A percentile compares a stretch with the other conserved stretches of the same genome.
Evolutionary conservation across 257 asterid species (phyloP).

Genomic region (Lithospermum erythrorhizon): DNA sequence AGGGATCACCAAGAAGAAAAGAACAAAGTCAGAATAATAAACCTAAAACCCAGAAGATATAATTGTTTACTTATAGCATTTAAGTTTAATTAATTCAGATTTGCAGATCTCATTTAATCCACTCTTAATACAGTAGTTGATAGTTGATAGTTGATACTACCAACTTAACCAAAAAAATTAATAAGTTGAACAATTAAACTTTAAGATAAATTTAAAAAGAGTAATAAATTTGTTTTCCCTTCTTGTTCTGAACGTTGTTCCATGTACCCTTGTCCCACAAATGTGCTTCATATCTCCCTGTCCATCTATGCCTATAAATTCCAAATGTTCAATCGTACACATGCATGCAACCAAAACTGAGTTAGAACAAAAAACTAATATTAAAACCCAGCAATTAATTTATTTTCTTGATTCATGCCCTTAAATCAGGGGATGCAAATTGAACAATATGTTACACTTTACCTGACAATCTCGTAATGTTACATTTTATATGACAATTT

Average conservation of each 20-base stretch:
- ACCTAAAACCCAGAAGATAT: constrained; percentile 4
- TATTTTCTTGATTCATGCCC: too few relatives aligned
- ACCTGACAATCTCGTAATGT: too few relatives aligned
- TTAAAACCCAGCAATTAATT: too few relatives aligned
- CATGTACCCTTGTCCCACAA: constrained; percentile 83
- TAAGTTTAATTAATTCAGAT: constrained; percentile 18
- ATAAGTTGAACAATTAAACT: background rate
- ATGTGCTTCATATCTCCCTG: constrained; percentile 85
- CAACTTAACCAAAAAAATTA: background rate
- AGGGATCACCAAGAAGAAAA: constrained; percentile 33
- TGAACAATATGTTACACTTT: too few relatives aligned
- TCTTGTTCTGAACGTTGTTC: constrained; percentile 71
- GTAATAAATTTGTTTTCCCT: constrained; percentile 68
- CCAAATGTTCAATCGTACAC: constrained; percentile 13
- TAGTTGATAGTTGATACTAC: too few relatives aligned
- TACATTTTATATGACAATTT: too few relatives aligned
- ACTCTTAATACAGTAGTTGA: too few relatives aligned
- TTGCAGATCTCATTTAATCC: constrained; percentile 52
- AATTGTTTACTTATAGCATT: constrained; percentile 1
- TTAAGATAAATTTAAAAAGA: background rate
- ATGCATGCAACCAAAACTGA: constrained; percentile 44
- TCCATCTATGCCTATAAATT: constrained; percentile 75
- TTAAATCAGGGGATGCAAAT: too few relatives aligned
- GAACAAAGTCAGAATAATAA: constrained; percentile 28
- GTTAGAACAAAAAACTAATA: too few relatives aligned